Evolutionary conservation across 768 basidiomycete genomes (phyloP).

Genomic region (Mycena vitilis): DNA sequence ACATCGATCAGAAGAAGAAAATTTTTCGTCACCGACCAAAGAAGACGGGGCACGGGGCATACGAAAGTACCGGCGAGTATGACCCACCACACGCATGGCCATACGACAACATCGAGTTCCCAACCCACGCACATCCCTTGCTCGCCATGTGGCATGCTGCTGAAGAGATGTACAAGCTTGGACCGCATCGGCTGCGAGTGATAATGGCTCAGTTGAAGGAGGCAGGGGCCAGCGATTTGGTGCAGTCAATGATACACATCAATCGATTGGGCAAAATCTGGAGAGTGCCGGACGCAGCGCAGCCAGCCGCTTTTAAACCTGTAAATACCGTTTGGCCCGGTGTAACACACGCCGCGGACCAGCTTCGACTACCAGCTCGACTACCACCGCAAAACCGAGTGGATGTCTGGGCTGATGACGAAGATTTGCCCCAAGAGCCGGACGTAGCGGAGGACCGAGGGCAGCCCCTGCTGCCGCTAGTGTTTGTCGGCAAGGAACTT

Average conservation of each 20-base stretch:
- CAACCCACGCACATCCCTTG: conserved; percentile 6
- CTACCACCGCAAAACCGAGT: too few species aligned
- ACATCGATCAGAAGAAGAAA: not conserved
- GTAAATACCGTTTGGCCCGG: too few species aligned
- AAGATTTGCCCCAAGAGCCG: too few species aligned
- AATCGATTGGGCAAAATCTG: not conserved
- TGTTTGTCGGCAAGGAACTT: too few species aligned
- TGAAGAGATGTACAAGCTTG: not conserved
- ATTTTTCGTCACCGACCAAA: not conserved
- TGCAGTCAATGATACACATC: not conserved
- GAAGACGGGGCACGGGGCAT: not conserved
- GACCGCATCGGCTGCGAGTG: not conserved
- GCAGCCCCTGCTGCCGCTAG: too few species aligned
- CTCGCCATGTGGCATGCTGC: conserved; percentile 12
- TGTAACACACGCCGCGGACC: too few species aligned
- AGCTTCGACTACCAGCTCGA: too few species aligned
- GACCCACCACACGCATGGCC: not conserved
- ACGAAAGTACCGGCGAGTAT: conserved; percentile 10
- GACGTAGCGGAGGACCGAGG: too few species aligned
- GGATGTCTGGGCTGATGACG: too few species aligned
- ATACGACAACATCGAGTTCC: not conserved
- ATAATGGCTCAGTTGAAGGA: not conserved
- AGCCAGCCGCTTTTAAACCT: not conserved
- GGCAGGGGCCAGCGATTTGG: not conserved
- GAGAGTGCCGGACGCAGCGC: not conserved